Base-by-base conservation (phyloP, 1,284 basidiomycete species). In the Golubevia sp. region DNA sequence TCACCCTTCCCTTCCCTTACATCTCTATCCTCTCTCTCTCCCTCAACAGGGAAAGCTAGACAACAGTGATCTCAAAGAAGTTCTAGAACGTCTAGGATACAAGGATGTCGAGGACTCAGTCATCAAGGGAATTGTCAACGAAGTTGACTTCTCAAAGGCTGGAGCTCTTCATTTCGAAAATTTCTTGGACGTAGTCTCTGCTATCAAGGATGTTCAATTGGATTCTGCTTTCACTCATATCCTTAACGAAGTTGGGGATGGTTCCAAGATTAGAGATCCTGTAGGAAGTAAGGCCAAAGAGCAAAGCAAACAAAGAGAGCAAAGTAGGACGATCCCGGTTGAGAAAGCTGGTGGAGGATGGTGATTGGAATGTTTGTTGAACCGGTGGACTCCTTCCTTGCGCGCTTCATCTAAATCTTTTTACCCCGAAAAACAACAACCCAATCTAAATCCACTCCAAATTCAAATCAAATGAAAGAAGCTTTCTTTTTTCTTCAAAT, bases 341-440 rank as follows among this genome's bases (percentile, higher is more conserved):
- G 75, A 77, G 62, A 73, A 72, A 61, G 73, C 70, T 58, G 76
- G 76, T 44, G 76, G 76, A 54, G 76, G 76, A 24, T 78, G 76
- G 76, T 78, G 58, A 66, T 5, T 24, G 3, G 26, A 30, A n/a
- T n/a, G n/a, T n/a, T n/a, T n/a, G n/a, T n/a, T n/a, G n/a, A n/a
- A n/a, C n/a, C n/a, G n/a, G n/a, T n/a, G n/a, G n/a, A n/a, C n/a
- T n/a, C n/a, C n/a, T n/a, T n/a, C n/a, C n/a, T n/a, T n/a, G n/a
- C n/a, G n/a, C n/a, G n/a, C n/a, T n/a, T n/a, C n/a, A n/a, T n/a
- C n/a, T n/a, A n/a, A n/a, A n/a, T n/a, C n/a, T n/a, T n/a, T n/a
- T n/a, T n/a, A n/a, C n/a, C n/a, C n/a, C n/a, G n/a, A n/a, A n/a
- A n/a, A n/a, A n/a, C n/a, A n/a, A n/a, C n/a, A n/a, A n/a, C n/a